Percentiles rank a stretch among this genome's conserved stretches.
Evolutionary conservation across 1,284 basidiomycete species (phyloP).

Genomic region (Trametes hirsuta): DNA sequence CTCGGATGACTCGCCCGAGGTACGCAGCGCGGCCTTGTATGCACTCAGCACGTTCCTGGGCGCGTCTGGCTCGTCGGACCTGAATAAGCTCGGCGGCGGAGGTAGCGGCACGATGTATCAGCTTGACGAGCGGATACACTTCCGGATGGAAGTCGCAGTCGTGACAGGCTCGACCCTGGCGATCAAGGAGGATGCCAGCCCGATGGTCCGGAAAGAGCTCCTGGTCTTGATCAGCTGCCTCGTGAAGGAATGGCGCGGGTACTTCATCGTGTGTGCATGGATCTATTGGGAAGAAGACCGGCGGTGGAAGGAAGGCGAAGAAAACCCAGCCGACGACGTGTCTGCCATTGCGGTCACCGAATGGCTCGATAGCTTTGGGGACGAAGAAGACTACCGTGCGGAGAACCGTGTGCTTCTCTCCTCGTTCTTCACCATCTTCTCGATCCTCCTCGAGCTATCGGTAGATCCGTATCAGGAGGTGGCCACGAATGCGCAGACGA

Average conservation of each 20-base stretch:
- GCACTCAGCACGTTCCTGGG: slow-evolving; percentile 95
- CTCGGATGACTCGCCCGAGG: slow-evolving; percentile 90
- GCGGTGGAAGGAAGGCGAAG: slow-evolving; percentile 45
- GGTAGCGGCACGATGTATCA: slow-evolving; percentile 87
- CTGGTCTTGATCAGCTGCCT: slow-evolving; percentile 91
- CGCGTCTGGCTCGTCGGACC: slow-evolving; percentile 76
- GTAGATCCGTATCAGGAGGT: slow-evolving; percentile 95
- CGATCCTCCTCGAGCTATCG: slow-evolving; percentile 87
- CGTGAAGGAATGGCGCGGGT: slow-evolving; percentile 95
- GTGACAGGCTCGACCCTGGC: slow-evolving; percentile 78
- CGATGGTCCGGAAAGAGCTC: slow-evolving; percentile 95
- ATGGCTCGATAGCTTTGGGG: slow-evolving; percentile 72
- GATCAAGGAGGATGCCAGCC: slow-evolving; percentile 93
- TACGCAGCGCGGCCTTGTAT: slow-evolving; percentile 89
- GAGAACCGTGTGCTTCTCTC: slow-evolving; percentile 86
- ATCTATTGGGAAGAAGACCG: slow-evolving; percentile 90
- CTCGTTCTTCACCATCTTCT: slow-evolving; percentile 93
- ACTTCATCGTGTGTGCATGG: slow-evolving; percentile 96
- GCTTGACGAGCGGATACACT: slow-evolving; percentile 79
- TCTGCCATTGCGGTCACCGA: slow-evolving; percentile 73
- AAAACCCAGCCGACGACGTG: slow-evolving; percentile 62
- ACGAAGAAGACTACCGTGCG: slow-evolving; percentile 70
- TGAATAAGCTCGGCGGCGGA: slow-evolving; percentile 75
- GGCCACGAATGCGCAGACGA: slow-evolving; percentile 86
- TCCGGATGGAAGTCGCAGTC: slow-evolving; percentile 79